Base-by-base conservation (phyloP, 2,329 filamentous ascomycete genomes). In the Colletotrichum plurivorum region DNA sequence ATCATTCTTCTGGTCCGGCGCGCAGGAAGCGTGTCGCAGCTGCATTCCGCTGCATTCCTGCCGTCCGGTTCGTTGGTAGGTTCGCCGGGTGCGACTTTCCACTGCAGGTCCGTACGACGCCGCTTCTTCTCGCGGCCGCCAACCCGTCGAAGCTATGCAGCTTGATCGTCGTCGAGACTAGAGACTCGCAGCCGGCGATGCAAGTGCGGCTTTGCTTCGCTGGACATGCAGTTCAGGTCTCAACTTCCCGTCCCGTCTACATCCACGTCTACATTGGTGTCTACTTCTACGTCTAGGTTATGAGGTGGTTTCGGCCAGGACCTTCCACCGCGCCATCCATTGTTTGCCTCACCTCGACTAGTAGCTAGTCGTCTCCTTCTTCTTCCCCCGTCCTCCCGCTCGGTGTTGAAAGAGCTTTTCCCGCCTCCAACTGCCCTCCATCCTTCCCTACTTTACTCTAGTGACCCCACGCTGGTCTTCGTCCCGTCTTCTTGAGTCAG, bases 381-480 rank as follows among this genome's bases (percentile, higher is more conserved):
- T 13, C 46, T 15, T 45, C 36, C 20, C 27, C 52, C 20, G 22
- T 65, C 22, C 25, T 51, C 43, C 18, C 53, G 49, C 39, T 45
- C 16, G 45, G 13, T 52, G 20, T n/a, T 69, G 67, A 69, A 69
- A 69, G 67, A 67, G 62, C 55, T 52, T 55, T 36, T 66, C 54
- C 36, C 36, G 53, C 49, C 51, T 55, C 22, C 39, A 51, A 13
- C 39, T 41, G 54, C 49, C 65, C 48, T 54, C 20, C 43, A 36
- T 65, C 66, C 45, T 65, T 69, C 60, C 65, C 67, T 57, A 41
- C 69, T 71, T 69, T 60, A 56, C 27, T 67, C 67, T 69, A 69
- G 67, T 52, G 36, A 56, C 63, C 51, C 36, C 56, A 36, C 55
- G 43, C 67, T 61, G 36, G 45, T 45, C 53, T 56, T 69, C 62